These are phyloP conservation scores for Colletotrichum sp. DNA, from an alignment of 2,329 filamentous ascomycete species.

Conservation along the genomic window DNA sequence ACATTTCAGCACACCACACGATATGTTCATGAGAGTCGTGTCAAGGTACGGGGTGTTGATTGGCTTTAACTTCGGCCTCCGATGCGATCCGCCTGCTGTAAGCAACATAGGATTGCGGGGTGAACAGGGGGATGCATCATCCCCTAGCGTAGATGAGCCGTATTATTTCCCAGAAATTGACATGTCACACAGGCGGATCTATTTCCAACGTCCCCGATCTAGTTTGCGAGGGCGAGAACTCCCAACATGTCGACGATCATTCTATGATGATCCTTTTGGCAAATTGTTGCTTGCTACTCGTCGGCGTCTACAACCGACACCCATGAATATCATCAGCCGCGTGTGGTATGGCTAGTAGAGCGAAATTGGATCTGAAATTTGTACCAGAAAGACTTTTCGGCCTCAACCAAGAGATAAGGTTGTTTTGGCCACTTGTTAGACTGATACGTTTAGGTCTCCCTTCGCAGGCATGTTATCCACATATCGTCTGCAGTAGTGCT, in stretches of 20 bases:
- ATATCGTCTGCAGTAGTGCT: too few species aligned
- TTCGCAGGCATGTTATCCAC: too few species aligned
- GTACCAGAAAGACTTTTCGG: too few species aligned
- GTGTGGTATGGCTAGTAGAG: too few species aligned
- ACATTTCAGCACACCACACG: background rate
- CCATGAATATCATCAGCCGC: too few species aligned
- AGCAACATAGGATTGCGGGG: background rate
- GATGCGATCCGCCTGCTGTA: background rate
- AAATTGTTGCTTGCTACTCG: too few species aligned
- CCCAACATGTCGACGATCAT: background rate
- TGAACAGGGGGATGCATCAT: background rate
- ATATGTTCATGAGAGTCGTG: background rate
- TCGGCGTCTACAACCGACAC: too few species aligned
- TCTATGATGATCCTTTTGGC: too few species aligned
- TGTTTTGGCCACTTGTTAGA: too few species aligned
- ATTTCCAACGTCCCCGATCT: background rate
- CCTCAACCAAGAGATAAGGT: too few species aligned
- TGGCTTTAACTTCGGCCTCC: background rate
- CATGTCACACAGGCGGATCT: background rate
- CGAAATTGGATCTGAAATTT: too few species aligned
- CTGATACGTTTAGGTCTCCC: accelerated
- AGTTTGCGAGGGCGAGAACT: background rate
- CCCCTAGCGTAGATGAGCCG: background rate
- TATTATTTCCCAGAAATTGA: background rate
- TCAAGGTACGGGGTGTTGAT: background rate